These are phyloP conservation scores for Plasmodium coatneyi DNA, from an alignment of 169 alveolate species.

Conservation along the genomic window DNA sequence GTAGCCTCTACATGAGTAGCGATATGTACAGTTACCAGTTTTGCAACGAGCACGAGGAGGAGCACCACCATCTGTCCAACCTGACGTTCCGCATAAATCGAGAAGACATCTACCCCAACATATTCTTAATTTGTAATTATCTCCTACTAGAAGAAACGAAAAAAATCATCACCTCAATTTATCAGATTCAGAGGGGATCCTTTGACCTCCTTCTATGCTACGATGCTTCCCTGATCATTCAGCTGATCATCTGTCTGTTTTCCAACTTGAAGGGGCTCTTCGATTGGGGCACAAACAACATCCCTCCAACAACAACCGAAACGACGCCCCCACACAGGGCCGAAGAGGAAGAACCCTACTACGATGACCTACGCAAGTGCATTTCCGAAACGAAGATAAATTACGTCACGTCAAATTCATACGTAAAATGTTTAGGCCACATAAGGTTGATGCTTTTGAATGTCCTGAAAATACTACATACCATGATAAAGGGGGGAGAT, in stretches of 20 bases:
- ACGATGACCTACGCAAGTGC: conserved; percentile 1
- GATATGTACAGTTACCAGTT: conserved; percentile 44
- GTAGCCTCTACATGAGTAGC: conserved; percentile 50
- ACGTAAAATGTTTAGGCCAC: conserved; percentile 12
- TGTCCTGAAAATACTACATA: conserved; percentile 3
- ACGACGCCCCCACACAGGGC: not conserved
- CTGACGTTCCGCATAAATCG: not conserved
- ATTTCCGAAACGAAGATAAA: conserved; percentile 9
- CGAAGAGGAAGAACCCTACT: not conserved
- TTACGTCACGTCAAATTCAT: not conserved
- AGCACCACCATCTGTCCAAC: not conserved
- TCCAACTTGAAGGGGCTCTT: conserved; percentile 8
- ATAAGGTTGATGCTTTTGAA: conserved; percentile 34
- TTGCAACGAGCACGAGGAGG: conserved; percentile 16
- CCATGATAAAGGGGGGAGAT: not conserved
- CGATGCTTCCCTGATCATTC: conserved; percentile 38
- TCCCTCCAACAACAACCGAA: not conserved
- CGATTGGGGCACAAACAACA: not conserved
- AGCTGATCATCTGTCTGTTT: conserved; percentile 18
- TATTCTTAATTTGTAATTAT: conserved; percentile 48
- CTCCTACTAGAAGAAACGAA: conserved; percentile 43
- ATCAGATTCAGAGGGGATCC: conserved; percentile 16
- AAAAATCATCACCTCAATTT: conserved; percentile 3
- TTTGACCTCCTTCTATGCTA: conserved; percentile 6
- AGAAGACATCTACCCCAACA: conserved; percentile 44